Conservation (phyloP, 345 rosid genomes). For the Eucalyptus coolabah region DNA sequence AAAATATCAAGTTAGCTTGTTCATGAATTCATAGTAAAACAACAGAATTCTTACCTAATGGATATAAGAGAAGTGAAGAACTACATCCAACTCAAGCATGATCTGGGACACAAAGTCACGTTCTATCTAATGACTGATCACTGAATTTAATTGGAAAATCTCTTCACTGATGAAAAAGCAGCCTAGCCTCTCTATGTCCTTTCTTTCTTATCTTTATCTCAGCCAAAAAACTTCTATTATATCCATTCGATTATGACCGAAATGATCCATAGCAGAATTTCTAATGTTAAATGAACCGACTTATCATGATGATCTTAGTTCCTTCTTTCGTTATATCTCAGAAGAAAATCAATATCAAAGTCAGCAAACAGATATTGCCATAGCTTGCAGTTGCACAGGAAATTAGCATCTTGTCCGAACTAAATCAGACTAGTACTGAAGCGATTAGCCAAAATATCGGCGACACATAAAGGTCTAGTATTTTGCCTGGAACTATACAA, state of each 20-base stretch:
- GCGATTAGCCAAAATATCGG: background rate
- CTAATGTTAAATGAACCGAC: background rate
- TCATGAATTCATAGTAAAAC: background rate
- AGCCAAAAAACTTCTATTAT: background rate
- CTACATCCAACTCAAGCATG: background rate
- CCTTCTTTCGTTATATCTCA: background rate
- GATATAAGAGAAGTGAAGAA: background rate
- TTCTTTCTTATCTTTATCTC: background rate
- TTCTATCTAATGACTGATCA: background rate
- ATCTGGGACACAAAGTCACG: background rate
- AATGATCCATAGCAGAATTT: background rate
- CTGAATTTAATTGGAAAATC: background rate
- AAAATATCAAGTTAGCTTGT: background rate
- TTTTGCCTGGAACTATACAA: background rate
- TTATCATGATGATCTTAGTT: background rate
- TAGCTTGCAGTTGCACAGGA: background rate
- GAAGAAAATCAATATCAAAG: background rate
- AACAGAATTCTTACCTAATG: background rate
- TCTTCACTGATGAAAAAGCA: background rate
- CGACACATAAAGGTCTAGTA: background rate
- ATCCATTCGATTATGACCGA: background rate
- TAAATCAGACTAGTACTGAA: background rate
- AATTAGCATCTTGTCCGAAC: background rate
- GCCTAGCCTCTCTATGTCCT: background rate
- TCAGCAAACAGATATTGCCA: background rate